Evolutionary conservation across 2,329 filamentous ascomycete genomes (phyloP).

Genomic region (Ophiostoma sp.): DNA sequence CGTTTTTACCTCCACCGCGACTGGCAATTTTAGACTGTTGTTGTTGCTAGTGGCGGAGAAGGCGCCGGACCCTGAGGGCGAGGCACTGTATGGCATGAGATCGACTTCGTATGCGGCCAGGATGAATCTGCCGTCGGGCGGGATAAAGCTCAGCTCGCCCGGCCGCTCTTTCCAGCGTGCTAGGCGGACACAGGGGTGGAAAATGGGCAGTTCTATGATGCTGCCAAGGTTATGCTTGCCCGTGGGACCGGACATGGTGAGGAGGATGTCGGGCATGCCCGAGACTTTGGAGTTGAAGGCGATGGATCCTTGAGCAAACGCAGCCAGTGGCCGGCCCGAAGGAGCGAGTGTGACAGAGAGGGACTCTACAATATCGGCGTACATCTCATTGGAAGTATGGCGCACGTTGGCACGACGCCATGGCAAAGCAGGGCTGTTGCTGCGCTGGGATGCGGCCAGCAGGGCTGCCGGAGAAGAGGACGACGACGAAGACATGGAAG

Average conservation of each 20-base stretch:
- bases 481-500: slow-evolving; percentile 14
- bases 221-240: slow-evolving; percentile 70
- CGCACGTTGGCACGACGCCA: slow-evolving; percentile 90
- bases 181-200: slow-evolving; percentile 90
- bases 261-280: slow-evolving; percentile 81
- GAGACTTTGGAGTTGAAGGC: slow-evolving; percentile 94
- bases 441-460: slow-evolving; percentile 36
- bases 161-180: slow-evolving; percentile 85
- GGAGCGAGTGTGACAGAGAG: slow-evolving; percentile 83
- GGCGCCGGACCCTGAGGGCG: neutral
- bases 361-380: slow-evolving; percentile 91
- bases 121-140: slow-evolving; percentile 89
- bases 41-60: slow-evolving; percentile 36
- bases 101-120: slow-evolving; percentile 93
- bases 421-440: slow-evolving; percentile 56
- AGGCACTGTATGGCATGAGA: slow-evolving; percentile 54
- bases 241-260: slow-evolving; percentile 73
- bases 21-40: slow-evolving; percentile 67
- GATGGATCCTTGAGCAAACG: slow-evolving; percentile 85
- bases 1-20: slow-evolving; percentile 75
- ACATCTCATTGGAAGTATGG: slow-evolving; percentile 94
- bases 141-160: slow-evolving; percentile 91
- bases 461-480: slow-evolving; percentile 33
- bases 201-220: slow-evolving; percentile 82
- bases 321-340: slow-evolving; percentile 78